Percentiles rank a stretch among this genome's conserved stretches.
Conservation (phyloP, 805 yeast genomes). For the Lachancea thermotolerans region DNA sequence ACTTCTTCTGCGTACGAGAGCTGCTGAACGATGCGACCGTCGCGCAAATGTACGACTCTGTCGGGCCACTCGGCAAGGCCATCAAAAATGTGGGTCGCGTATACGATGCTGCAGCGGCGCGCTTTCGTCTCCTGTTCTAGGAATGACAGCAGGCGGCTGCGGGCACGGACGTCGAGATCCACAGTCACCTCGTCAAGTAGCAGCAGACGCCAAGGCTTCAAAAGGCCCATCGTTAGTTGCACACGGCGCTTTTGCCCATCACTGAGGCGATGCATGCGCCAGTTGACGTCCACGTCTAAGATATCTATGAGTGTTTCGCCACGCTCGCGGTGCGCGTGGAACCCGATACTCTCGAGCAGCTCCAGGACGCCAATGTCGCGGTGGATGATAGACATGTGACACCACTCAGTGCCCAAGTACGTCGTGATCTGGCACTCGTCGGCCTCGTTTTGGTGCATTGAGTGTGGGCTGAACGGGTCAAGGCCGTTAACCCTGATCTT, state of each 20-base stretch:
- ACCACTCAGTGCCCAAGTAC: slow-evolving; percentile 97
- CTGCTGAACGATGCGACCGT: slow-evolving; percentile 47
- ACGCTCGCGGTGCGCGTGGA: slow-evolving; percentile 65
- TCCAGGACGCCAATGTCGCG: slow-evolving; percentile 85
- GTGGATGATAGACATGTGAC: slow-evolving; percentile 80
- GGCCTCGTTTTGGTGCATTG: slow-evolving; percentile 32
- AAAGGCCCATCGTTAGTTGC: slow-evolving; percentile 86
- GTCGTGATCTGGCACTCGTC: slow-evolving; percentile 50
- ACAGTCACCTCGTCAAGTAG: slow-evolving; percentile 96
- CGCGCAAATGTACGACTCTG: slow-evolving; percentile 65
- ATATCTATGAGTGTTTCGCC: slow-evolving; percentile 69
- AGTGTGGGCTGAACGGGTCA: slow-evolving; percentile 72
- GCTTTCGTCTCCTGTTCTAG: slow-evolving; percentile 63
- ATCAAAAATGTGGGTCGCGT: slow-evolving; percentile 95
- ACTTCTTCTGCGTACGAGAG: slow-evolving; percentile 32
- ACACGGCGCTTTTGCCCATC: slow-evolving; percentile 96
- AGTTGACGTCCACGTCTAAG: slow-evolving; percentile 75
- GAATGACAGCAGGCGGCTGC: slow-evolving; percentile 66
- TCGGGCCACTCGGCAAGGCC: slow-evolving; percentile 93
- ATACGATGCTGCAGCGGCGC: slow-evolving; percentile 71
- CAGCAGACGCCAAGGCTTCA: slow-evolving; percentile 83
- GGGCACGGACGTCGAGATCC: slow-evolving; percentile 87
- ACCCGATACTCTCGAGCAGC: slow-evolving; percentile 75
- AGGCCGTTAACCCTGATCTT: slow-evolving; percentile 65
- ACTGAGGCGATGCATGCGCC: slow-evolving; percentile 89